Conservation (phyloP, 2,329 filamentous ascomycete genomes). For the Periconia sp. region DNA sequence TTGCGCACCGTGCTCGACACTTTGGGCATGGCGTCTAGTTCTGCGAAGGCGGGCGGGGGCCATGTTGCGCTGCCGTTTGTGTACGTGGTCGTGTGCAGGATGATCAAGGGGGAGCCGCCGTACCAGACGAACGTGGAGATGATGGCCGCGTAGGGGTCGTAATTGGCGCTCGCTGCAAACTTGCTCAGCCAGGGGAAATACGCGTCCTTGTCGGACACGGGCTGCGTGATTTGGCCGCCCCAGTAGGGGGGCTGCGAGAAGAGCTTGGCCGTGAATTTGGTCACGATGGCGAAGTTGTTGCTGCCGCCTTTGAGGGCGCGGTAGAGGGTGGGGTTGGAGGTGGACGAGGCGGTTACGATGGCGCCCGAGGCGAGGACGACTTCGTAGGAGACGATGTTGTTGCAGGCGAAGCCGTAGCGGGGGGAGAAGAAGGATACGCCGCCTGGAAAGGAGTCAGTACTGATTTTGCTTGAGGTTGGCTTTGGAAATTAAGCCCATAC, state of each 20-base stretch:
- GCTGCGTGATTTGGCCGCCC: conserved; percentile 42
- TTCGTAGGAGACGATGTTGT: conserved; percentile 36
- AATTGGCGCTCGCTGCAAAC: conserved; percentile 22
- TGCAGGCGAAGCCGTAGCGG: conserved; percentile 34
- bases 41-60: conserved; percentile 20
- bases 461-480: neutral
- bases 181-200: conserved; percentile 22
- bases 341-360: conserved; percentile 33
- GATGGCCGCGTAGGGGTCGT: conserved; percentile 26
- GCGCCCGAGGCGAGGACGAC: conserved; percentile 41
- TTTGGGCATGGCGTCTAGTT: conserved; percentile 19
- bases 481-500: conserved; percentile 13
- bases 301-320: conserved; percentile 36
- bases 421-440: conserved; percentile 38
- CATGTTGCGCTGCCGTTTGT: conserved; percentile 20
- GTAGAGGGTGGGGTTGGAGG: conserved; percentile 29
- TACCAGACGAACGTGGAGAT: conserved; percentile 26
- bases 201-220: conserved; percentile 22
- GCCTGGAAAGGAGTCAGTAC: no score
- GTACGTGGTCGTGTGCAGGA: conserved; percentile 22
- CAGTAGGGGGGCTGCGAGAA: conserved; percentile 29
- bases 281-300: conserved; percentile 43
- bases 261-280: conserved; percentile 22
- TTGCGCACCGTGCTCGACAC: conserved; percentile 20
- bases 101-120: conserved; percentile 12